Evolutionary conservation across 116 monocot genomes (phyloP), one percentile per base, ranked within the genome.

Genomic region (Phalaenopsis hybrid): DNA sequence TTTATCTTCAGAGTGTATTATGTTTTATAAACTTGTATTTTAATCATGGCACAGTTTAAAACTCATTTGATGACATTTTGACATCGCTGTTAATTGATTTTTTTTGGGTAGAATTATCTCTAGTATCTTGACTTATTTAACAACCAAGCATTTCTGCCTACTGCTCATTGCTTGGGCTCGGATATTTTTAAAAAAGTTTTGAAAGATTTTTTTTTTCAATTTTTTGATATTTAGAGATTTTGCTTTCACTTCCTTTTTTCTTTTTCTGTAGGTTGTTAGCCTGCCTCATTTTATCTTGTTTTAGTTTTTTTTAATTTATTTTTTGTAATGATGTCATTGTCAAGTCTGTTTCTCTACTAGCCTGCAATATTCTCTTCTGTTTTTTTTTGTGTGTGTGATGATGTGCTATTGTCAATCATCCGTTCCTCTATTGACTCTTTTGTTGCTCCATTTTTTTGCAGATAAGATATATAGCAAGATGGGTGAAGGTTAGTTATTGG

Each of bases 391-490:
- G 12, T 41, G n/a, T 73, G 72, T 73, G 34, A 73, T 73, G 31
- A n/a, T 73, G 0, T 34, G 23, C 13, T 52, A 1, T 77, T 77
- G 18, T 52, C 45, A 46, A 12, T 13, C 15, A 12, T 52, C 46
- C 44, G 20, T 59, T 8, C 51, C 37, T n/a, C 43, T 63, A 3
- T 63, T 57, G 78, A 78, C 16, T 78, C 18, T 50, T 50, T 74
- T 31, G 20, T 75, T 72, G 74, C 6, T 85, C 82, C 41, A 41
- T 16, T 79, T 25, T 41, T 78, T 81, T 89, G 87, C 95, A 98
- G 95, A 98, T 87, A 86, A 84, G 67, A 95, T 95, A 25, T 81
- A 95, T 79, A 84, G 89, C 89, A 98, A 93, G 81, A 95, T 98
- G 93, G 98, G 98, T 70, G 98, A 98, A 98, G 98, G 98, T 98